Evolutionary conservation across 306 rosid species (phyloP), one percentile per base, ranked within the genome.

Genomic region (Vigna angularis): DNA sequence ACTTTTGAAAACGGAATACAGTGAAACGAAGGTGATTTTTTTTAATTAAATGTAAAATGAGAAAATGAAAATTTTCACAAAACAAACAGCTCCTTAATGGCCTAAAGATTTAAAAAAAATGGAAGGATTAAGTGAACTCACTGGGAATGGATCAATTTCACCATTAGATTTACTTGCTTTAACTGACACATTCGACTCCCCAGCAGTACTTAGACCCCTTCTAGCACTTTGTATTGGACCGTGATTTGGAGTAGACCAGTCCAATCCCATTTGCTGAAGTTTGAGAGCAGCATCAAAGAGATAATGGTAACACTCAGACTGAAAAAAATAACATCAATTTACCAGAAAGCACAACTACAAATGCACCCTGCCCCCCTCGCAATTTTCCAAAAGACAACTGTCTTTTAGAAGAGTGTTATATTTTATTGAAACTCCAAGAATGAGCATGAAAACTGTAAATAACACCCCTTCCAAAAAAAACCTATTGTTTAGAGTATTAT

Each of bases 251-350:
- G 97, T 88, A 13, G 97, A 73, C 88, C 91, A 91, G 83, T 92
- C 97, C 87, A 90, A 77, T 73, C 93, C 98, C 90, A 92, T 73
- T 86, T 92, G 98, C 58, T 82, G 85, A 85, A 94, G 95, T 82
- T 89, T 94, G 76, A 92, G 77, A 78, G 97, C 97, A 82, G 97
- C 96, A 80, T 90, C 98, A 83, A 95, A 95, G 84, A 95, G 98
- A 86, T 88, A 88, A 66, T 89, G 98, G 70, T 92, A 95, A 66
- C 97, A 90, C 76, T 92, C 98, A 55, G 97, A 86, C 97, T 92
- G 89, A 17, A 73, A 82, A 76, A 72, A 83, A 83, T 34, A 73
- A 11, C 59, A 77, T 68, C 73, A 71, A 56, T 75, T 58, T 74
- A 76, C 62, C 58, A 81, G 70, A 66, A 44, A 70, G 15, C 5